phyloP scores from a whole-genome alignment of 176 grass and related monocot genomes.

The Carex kokanica region DNA sequence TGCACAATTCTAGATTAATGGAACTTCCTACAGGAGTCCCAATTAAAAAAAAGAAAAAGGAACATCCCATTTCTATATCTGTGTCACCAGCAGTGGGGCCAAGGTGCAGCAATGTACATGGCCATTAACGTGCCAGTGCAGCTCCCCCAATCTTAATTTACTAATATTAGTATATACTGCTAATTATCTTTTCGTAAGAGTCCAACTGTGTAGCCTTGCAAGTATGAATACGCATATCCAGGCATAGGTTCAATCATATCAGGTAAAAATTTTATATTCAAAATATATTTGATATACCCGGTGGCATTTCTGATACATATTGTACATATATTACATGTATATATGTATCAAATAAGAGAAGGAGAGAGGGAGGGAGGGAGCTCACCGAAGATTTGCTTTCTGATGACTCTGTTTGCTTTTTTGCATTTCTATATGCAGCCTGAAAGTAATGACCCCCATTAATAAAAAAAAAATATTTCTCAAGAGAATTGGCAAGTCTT shows the following conservation, averaged over 20 bases:
- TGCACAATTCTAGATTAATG: not conserved
- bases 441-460: not conserved
- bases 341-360: not conserved
- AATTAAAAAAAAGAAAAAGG: not conserved
- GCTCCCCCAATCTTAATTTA: not conserved
- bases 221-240: not conserved
- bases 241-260: not conserved
- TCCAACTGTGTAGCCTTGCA: not conserved
- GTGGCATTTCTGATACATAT: not conserved
- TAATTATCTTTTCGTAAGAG: not conserved
- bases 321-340: not conserved
- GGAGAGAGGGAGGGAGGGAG: not conserved
- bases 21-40: not conserved
- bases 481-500: not conserved
- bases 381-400: constrained; percentile 24
- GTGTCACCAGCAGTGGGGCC: not conserved
- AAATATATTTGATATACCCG: not conserved
- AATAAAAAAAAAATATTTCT: not conserved
- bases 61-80: not conserved
- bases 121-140: not conserved
- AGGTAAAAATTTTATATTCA: not conserved
- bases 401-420: constrained; percentile 23
- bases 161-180: not conserved
- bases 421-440: constrained; percentile 29
- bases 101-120: not conserved